Evolutionary conservation across 805 yeast genomes (phyloP).

Genomic region (Starmerella sirachaensis): DNA sequence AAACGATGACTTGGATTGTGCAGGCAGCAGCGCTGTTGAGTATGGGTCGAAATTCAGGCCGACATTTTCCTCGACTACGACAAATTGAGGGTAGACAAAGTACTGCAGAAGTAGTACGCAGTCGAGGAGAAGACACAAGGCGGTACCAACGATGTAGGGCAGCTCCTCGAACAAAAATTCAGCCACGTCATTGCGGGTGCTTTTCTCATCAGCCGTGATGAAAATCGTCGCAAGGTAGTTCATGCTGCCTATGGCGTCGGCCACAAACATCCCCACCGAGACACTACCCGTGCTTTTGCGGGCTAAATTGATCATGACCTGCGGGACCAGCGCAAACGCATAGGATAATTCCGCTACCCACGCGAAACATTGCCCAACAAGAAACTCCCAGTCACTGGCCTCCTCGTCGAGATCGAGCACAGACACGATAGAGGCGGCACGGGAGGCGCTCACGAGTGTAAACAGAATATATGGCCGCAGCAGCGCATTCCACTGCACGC

Average conservation of each 20-base stretch:
- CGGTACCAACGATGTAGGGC: slow-evolving; percentile 25
- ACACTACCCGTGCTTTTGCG: slow-evolving; percentile 34
- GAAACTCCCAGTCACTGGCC: slow-evolving; percentile 15
- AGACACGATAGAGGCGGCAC: slow-evolving; percentile 7
- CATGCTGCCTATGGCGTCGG: slow-evolving; percentile 23
- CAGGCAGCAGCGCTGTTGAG: not conserved
- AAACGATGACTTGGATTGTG: not conserved
- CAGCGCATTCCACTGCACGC: slow-evolving; percentile 12
- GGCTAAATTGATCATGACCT: slow-evolving; percentile 30
- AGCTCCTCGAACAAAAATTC: slow-evolving; percentile 24
- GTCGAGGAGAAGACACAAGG: slow-evolving; percentile 23
- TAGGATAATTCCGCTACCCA: slow-evolving; percentile 24
- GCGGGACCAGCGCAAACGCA: slow-evolving; percentile 31
- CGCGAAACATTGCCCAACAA: slow-evolving; percentile 21
- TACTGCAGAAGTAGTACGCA: slow-evolving; percentile 24
- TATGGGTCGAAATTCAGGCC: not conserved
- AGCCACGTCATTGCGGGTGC: slow-evolving; percentile 11
- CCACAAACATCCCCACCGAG: slow-evolving; percentile 24
- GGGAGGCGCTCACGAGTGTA: slow-evolving; percentile 15
- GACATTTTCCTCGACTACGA: slow-evolving; percentile 3
- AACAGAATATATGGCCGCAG: slow-evolving; percentile 16
- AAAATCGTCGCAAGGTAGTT: slow-evolving; percentile 25
- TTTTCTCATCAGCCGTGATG: slow-evolving; percentile 19
- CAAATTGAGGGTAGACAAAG: slow-evolving; percentile 18
- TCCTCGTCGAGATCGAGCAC: not conserved